A percentile compares a stretch with the other conserved stretches of the same genome.
phyloP scores from a whole-genome alignment of 148 eudicot genomes.

The Simmondsia chinensis region DNA sequence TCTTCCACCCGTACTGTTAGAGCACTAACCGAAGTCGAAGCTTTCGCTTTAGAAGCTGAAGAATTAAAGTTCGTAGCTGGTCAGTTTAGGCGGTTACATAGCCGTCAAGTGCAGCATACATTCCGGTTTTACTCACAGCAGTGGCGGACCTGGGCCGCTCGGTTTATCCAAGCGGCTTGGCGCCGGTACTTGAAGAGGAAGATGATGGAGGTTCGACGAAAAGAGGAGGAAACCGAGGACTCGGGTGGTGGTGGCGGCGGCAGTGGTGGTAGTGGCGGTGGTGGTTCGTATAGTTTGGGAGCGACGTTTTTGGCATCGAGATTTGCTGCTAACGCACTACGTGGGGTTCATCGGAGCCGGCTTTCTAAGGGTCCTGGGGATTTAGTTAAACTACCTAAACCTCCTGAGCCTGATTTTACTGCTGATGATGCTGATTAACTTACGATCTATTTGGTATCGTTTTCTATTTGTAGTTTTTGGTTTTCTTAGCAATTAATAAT shows the following conservation, averaged over 20 bases:
- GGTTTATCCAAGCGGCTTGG: constrained; percentile 90
- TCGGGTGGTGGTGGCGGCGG: constrained; percentile 17
- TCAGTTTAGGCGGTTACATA: constrained; percentile 82
- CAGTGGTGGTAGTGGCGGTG: constrained; percentile 16
- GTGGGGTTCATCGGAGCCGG: constrained; percentile 72
- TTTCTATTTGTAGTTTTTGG: too few species aligned
- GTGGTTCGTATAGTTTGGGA: constrained; percentile 49
- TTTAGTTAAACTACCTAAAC: constrained; percentile 72
- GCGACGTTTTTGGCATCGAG: constrained; percentile 68
- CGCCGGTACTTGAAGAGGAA: constrained; percentile 69
- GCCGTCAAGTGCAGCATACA: constrained; percentile 87
- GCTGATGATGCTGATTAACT: constrained; percentile 70
- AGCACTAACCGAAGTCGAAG: constrained; percentile 77
- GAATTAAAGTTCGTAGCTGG: constrained; percentile 82
- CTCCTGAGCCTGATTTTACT: constrained; percentile 85
- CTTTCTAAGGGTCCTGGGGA: constrained; percentile 49
- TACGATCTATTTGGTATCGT: too few species aligned
- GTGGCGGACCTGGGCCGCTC: constrained; percentile 91
- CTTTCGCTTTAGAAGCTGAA: constrained; percentile 76
- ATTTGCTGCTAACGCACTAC: constrained; percentile 73
- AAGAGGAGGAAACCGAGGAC: constrained; percentile 68
- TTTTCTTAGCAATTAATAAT: too few species aligned
- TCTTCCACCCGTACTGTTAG: constrained; percentile 79
- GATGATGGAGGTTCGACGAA: constrained; percentile 47
- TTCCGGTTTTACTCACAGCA: constrained; percentile 87